Conservation (phyloP, 169 alveolate species). For the Plasmodium inui region DNA sequence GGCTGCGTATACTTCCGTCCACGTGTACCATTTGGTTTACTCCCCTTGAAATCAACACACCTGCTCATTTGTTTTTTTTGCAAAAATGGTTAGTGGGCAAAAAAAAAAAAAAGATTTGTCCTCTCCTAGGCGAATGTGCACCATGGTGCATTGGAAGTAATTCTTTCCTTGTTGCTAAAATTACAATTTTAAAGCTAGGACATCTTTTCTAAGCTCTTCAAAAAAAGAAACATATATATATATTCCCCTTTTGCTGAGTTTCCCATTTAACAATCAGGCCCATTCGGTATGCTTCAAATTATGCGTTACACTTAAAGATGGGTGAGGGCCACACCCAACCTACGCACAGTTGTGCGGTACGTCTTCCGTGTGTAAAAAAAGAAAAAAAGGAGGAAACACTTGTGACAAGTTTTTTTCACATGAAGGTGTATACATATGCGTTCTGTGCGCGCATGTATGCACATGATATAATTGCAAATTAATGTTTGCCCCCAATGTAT, state of each 20-base stretch:
- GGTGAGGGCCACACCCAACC: neutral
- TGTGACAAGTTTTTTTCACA: neutral
- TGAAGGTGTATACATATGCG: neutral
- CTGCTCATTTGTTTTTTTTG: neutral
- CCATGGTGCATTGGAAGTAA: slow-evolving; percentile 13
- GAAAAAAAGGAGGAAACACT: neutral
- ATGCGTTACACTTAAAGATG: neutral
- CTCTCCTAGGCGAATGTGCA: slow-evolving; percentile 16
- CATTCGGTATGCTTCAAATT: neutral
- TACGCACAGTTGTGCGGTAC: neutral
- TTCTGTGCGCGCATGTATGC: neutral
- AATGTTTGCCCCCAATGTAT: neutral
- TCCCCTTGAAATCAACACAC: neutral
- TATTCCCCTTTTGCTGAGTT: neutral
- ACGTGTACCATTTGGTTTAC: neutral
- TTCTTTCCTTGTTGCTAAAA: neutral
- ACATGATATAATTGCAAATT: neutral
- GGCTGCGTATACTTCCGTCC: neutral
- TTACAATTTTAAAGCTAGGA: neutral
- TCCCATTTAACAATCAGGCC: neutral
- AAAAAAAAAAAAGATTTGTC: slow-evolving; percentile 1
- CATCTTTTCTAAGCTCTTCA: neutral
- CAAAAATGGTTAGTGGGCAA: neutral
- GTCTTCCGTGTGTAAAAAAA: neutral
- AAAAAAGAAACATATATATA: neutral